Evolutionary conservation across 257 asterid genomes (phyloP).

Genomic region (Solanum bukasovii): DNA sequence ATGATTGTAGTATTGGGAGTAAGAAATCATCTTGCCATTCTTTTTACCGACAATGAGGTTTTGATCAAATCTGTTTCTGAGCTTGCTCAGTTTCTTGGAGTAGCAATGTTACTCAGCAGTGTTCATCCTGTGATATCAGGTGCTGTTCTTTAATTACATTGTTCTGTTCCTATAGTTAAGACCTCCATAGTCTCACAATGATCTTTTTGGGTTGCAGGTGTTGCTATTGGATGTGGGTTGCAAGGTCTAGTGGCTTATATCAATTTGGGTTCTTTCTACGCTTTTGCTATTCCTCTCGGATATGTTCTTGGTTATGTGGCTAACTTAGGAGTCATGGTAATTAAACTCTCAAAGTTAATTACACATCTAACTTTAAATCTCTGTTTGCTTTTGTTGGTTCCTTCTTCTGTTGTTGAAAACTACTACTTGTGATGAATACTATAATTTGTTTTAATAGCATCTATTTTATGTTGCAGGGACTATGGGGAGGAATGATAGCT

Average conservation of each 20-base stretch:
- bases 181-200: neutral
- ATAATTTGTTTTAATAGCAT: neutral
- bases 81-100: conserved; percentile 33
- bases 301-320: conserved; percentile 54
- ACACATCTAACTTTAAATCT: neutral
- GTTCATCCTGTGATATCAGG: conserved; percentile 59
- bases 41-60: conserved; percentile 28
- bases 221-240: conserved; percentile 84
- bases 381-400: too few relatives aligned
- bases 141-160: neutral
- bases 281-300: conserved; percentile 61
- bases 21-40: conserved; percentile 37
- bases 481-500: conserved; percentile 80
- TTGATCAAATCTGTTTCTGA: conserved; percentile 28
- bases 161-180: too few relatives aligned
- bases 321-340: conserved; percentile 43
- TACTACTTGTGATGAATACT: too few relatives aligned
- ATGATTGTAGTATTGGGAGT: conserved; percentile 24
- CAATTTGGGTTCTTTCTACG: conserved; percentile 58
- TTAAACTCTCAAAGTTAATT: neutral
- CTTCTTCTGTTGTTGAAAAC: too few relatives aligned
- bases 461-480: conserved; percentile 27
- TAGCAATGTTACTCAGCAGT: conserved; percentile 48
- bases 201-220: conserved; percentile 29
- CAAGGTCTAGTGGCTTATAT: conserved; percentile 71